These are phyloP conservation scores for Camellia sinensis DNA, from an alignment of 148 eudicot species.

Conservation along the genomic window DNA sequence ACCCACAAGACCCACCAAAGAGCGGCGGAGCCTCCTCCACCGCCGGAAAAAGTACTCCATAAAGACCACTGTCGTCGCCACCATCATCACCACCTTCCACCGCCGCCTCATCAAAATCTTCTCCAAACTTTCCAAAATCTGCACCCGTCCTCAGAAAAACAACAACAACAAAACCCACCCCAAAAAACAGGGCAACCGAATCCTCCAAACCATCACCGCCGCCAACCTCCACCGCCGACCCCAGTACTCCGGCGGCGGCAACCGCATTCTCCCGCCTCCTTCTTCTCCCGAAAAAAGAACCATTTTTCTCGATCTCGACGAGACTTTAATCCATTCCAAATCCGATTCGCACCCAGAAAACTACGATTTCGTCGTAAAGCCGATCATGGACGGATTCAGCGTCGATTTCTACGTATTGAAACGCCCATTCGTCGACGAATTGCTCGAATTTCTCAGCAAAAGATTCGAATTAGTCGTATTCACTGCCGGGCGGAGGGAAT, in stretches of 20 bases:
- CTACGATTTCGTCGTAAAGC: conserved; percentile 67
- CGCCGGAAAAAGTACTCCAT: conserved; percentile 31
- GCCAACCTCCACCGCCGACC: conserved; percentile 23
- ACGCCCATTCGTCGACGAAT: conserved; percentile 70
- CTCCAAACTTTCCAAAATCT: conserved; percentile 52
- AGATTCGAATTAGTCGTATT: conserved; percentile 77
- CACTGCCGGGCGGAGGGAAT: conserved; percentile 76
- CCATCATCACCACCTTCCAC: conserved; percentile 61
- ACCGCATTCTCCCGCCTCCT: conserved; percentile 45
- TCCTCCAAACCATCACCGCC: conserved; percentile 30
- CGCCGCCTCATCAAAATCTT: conserved; percentile 73
- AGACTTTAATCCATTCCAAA: conserved; percentile 69
- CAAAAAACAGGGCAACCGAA: conserved; percentile 43
- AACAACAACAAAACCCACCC: conserved; percentile 17
- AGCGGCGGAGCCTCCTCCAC: conserved; percentile 33
- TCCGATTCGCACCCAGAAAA: conserved; percentile 40
- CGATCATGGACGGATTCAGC: conserved; percentile 61
- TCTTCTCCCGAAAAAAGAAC: conserved; percentile 33
- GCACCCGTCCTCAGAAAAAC: conserved; percentile 40
- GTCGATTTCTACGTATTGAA: conserved; percentile 64
- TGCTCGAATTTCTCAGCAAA: conserved; percentile 40
- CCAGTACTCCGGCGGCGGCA: conserved; percentile 30
- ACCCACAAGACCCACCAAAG: conserved; percentile 53
- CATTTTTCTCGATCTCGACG: conserved; percentile 73
- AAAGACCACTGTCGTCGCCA: conserved; percentile 41